A percentile compares a stretch with the other conserved stretches of the same genome.
phyloP scores from a whole-genome alignment of 2,329 filamentous ascomycete species.

The Sporothrix globosa region DNA sequence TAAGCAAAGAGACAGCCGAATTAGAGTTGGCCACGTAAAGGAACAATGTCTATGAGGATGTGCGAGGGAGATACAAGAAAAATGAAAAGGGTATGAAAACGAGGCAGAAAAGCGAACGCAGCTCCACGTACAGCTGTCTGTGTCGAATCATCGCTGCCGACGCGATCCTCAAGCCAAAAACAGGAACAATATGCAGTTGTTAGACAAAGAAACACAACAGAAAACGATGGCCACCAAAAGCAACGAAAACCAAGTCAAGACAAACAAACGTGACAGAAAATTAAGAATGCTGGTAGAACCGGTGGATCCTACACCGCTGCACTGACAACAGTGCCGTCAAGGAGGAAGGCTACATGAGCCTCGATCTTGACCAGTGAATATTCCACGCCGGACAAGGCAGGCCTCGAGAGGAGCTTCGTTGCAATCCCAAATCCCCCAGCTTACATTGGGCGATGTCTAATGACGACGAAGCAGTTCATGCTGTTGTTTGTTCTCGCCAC shows the following conservation, averaged over 20 bases:
- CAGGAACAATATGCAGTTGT: not conserved
- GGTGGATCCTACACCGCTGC: not conserved
- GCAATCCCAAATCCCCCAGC: not conserved
- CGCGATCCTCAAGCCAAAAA: not conserved
- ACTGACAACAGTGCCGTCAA: not conserved
- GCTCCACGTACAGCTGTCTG: not conserved
- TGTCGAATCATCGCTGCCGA: not conserved
- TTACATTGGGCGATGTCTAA: not conserved
- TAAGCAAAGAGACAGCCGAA: not conserved
- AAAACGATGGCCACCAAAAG: not conserved
- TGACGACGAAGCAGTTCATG: not conserved
- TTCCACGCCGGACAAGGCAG: too few species aligned
- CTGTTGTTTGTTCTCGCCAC: not conserved
- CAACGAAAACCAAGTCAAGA: not conserved
- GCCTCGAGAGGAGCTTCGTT: too few species aligned
- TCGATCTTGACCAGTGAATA: not conserved
- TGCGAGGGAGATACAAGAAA: not conserved
- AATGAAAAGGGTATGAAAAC: not conserved
- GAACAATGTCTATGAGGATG: not conserved
- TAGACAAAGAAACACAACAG: not conserved
- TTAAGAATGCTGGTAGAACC: not conserved
- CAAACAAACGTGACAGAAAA: not conserved
- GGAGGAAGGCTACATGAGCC: too few species aligned
- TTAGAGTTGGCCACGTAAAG: conserved; percentile 11
- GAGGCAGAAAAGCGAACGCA: not conserved